A percentile compares a stretch with the other conserved stretches of the same genome.
phyloP scores from a whole-genome alignment of 164 flowering plant genomes.

The Tinospora cordifolia region DNA sequence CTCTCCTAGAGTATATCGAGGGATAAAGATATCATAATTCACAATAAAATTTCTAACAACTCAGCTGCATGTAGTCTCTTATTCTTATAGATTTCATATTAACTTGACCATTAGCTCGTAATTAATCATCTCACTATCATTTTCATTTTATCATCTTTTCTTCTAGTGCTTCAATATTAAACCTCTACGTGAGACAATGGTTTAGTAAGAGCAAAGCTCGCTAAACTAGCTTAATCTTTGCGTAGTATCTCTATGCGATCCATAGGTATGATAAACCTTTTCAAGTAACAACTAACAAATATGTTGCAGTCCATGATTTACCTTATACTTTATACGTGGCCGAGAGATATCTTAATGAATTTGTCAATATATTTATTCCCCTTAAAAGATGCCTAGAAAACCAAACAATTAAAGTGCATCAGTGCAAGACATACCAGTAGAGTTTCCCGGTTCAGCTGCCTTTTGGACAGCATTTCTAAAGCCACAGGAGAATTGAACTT shows the following conservation, averaged over 20 bases:
- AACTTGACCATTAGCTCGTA: no score
- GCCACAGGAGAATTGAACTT: slow-evolving; percentile 13
- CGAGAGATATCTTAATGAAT: neutral
- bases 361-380: neutral
- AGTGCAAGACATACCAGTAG: slow-evolving; percentile 41
- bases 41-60: neutral
- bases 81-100: neutral
- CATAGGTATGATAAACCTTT: neutral
- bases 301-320: neutral
- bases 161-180: neutral
- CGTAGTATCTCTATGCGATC: neutral
- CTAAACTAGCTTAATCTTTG: neutral
- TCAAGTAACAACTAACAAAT: neutral
- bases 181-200: neutral
- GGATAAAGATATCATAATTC: neutral
- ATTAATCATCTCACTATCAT: neutral
- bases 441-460: slow-evolving; percentile 34
- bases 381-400: neutral
- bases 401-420: neutral
- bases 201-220: neutral
- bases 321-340: neutral
- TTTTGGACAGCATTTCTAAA: slow-evolving; percentile 8
- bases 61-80: neutral
- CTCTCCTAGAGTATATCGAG: neutral
- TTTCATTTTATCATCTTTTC: neutral